Conservation (phyloP, 257 asterid species). For the Capsicum baccatum region DNA sequence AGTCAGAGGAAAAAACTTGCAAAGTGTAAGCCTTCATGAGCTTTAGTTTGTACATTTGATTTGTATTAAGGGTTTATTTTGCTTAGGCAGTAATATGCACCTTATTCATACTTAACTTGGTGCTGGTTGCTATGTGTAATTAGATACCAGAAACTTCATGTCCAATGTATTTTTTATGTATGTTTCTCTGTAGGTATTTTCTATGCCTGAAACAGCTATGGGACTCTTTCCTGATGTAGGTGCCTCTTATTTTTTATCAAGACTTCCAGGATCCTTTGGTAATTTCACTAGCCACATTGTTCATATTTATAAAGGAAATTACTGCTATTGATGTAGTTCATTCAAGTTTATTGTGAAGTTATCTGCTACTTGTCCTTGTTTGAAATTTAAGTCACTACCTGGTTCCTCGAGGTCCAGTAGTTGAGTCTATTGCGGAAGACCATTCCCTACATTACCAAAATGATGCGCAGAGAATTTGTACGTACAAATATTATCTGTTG, state of each 20-base stretch:
- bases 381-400: background rate
- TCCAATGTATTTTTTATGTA: slow-evolving; percentile 20
- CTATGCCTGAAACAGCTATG: slow-evolving; percentile 95
- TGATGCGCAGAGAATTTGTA: background rate
- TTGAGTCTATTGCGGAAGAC: background rate
- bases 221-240: slow-evolving; percentile 95
- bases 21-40: background rate
- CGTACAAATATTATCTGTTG: background rate
- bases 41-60: background rate
- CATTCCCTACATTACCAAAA: background rate
- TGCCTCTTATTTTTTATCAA: slow-evolving; percentile 86
- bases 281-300: background rate
- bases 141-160: background rate
- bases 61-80: background rate
- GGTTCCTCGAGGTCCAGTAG: background rate
- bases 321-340: background rate
- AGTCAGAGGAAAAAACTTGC: background rate
- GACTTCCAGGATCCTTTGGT: slow-evolving; percentile 86
- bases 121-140: slow-evolving; percentile 11
- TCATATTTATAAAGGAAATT: background rate
- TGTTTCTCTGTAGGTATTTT: slow-evolving; percentile 69
- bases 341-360: background rate
- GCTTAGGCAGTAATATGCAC: background rate
- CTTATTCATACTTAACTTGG: background rate
- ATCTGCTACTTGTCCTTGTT: slow-evolving; percentile 57